phyloP scores from a whole-genome alignment of 768 basidiomycete genomes.

The Hygrophoropsis aurantiaca region DNA sequence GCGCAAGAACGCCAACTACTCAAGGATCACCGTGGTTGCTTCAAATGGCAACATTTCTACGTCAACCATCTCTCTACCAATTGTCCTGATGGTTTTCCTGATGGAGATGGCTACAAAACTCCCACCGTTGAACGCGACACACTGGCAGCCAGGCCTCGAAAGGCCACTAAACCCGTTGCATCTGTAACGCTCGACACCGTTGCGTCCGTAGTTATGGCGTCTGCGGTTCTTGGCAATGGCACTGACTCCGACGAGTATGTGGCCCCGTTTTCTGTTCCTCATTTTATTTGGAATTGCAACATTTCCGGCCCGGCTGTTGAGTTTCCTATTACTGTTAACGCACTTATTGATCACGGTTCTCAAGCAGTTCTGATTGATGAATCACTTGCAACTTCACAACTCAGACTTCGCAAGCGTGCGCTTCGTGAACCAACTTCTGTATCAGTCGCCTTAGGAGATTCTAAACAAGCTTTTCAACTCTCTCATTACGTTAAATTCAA shows the following conservation, averaged over 20 bases:
- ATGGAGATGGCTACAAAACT: constrained; percentile 11
- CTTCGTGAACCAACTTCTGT: constrained; percentile 5
- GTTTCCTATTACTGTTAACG: constrained; percentile 3
- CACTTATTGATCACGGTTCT: constrained; percentile 30
- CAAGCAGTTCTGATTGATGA: constrained; percentile 31
- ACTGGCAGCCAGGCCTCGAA: too few species aligned
- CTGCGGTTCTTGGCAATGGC: constrained; percentile 6
- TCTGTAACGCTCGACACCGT: constrained; percentile 1
- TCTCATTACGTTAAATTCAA: constrained; percentile 14
- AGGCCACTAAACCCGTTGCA: not conserved
- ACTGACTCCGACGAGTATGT: constrained; percentile 7
- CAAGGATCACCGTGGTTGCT: constrained; percentile 16
- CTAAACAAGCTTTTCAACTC: not conserved
- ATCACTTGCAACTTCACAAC: constrained; percentile 14
- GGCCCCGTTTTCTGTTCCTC: not conserved
- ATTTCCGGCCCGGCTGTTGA: constrained; percentile 1
- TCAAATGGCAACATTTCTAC: constrained; percentile 20
- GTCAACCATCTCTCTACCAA: constrained; percentile 9
- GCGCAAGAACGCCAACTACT: constrained; percentile 12
- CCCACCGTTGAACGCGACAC: constrained; percentile 7
- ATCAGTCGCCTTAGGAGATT: constrained; percentile 3
- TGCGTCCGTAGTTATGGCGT: constrained; percentile 2
- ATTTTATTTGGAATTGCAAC: constrained; percentile 12
- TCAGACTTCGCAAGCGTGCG: not conserved
- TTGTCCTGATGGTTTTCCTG: constrained; percentile 21